Percentiles rank a stretch among this genome's conserved stretches.
Evolutionary conservation across 78 protist genomes (phyloP).

Genomic region (Parvularia atlantis): DNA sequence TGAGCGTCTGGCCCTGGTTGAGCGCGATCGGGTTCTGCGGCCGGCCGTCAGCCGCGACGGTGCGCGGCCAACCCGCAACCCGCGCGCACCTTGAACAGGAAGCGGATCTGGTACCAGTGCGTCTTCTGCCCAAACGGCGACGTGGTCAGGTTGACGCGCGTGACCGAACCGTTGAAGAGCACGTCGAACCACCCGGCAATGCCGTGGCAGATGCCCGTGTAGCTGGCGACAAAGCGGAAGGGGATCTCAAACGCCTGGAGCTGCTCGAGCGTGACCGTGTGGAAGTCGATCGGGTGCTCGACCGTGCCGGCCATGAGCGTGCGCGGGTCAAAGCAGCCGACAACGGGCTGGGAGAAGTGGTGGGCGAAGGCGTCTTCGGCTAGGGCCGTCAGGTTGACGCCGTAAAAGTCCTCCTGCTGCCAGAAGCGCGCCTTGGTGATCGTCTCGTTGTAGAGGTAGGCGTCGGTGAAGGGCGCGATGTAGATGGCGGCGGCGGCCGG

Average conservation of each 20-base stretch:
- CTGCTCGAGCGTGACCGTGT: not conserved
- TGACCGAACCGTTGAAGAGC: conserved; percentile 3
- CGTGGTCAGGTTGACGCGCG: not conserved
- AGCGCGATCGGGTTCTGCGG: too few relatives aligned
- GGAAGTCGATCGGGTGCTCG: conserved; percentile 1
- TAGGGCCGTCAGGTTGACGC: conserved; percentile 15
- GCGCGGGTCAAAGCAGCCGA: conserved; percentile 19
- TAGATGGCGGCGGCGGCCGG: conserved; percentile 43
- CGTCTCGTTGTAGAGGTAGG: conserved; percentile 15
- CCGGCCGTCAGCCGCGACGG: too few relatives aligned
- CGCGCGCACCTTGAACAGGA: not conserved
- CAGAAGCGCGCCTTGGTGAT: conserved; percentile 14
- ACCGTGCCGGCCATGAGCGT: not conserved
- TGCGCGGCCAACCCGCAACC: too few relatives aligned
- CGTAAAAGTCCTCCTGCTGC: conserved; percentile 9
- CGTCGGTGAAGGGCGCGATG: conserved; percentile 50
- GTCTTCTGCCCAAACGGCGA: conserved; percentile 5
- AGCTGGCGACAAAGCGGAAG: not conserved
- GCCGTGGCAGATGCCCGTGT: conserved; percentile 10
- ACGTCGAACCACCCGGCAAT: conserved; percentile 37
- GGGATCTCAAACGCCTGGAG: not conserved
- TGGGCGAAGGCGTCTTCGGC: not conserved
- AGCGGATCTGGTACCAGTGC: conserved; percentile 24
- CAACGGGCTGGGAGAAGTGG: conserved; percentile 25
- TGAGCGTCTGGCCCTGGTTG: too few relatives aligned